These are phyloP conservation scores for Wickerhamomyces queroliae DNA, from an alignment of 805 yeast genomes.

Conservation along the genomic window DNA sequence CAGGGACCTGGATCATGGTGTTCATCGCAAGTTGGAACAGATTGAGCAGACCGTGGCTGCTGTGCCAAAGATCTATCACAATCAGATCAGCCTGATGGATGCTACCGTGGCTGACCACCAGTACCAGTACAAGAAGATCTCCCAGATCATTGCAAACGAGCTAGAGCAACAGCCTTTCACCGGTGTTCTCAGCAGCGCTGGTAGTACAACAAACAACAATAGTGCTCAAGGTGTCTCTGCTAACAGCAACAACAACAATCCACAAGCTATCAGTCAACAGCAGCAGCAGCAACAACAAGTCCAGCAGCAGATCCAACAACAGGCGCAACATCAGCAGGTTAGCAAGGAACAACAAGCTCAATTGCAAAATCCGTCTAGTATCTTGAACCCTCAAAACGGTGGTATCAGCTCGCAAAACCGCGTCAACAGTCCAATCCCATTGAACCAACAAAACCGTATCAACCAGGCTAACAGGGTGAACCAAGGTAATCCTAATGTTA, in stretches of 20 bases:
- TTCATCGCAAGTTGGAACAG: conserved; percentile 7
- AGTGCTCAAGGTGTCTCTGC: neutral
- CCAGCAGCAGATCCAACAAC: neutral
- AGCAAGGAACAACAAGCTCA: neutral
- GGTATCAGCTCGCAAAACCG: conserved; percentile 1
- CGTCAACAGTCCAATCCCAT: conserved; percentile 2
- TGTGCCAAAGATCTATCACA: conserved; percentile 16
- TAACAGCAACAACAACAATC: neutral
- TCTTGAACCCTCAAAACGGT: neutral
- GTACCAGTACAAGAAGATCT: conserved; percentile 13
- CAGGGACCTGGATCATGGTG: conserved; percentile 2
- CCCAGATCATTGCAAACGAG: conserved; percentile 5
- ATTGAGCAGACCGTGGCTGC: conserved; percentile 9
- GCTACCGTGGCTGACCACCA: conserved; percentile 14
- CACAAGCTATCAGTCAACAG: neutral
- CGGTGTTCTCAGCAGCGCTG: neutral
- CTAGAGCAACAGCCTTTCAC: conserved; percentile 1
- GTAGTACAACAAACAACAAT: neutral
- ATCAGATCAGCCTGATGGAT: conserved; percentile 15
- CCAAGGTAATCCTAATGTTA: neutral
- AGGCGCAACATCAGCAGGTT: neutral
- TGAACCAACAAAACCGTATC: neutral
- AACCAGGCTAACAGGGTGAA: conserved; percentile 1
- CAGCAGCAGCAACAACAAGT: neutral
- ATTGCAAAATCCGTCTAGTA: neutral